These are phyloP conservation scores for Lentinula edodes DNA, from an alignment of 768 basidiomycete genomes.

Conservation along the genomic window DNA sequence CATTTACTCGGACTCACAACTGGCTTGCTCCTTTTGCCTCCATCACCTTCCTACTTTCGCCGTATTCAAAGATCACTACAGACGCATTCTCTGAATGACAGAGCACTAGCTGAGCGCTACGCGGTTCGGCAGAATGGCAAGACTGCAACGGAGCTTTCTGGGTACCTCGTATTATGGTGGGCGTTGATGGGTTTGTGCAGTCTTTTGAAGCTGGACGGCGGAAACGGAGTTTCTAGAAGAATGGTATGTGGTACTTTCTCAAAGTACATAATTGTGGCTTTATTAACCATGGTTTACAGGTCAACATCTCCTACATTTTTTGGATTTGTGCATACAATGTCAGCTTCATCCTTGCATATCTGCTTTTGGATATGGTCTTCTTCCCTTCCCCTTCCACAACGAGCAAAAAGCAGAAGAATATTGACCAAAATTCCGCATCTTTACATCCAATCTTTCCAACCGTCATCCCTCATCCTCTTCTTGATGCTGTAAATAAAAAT, in stretches of 20 bases:
- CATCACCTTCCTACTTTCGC: constrained; percentile 68
- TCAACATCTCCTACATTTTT: constrained; percentile 81
- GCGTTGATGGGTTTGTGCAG: constrained; percentile 6
- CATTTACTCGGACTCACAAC: constrained; percentile 81
- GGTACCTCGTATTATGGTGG: constrained; percentile 83
- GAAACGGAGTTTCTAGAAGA: constrained; percentile 38
- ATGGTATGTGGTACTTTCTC: constrained; percentile 25
- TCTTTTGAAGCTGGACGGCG: constrained; percentile 10
- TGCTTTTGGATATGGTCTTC: constrained; percentile 69
- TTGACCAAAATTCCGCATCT: constrained; percentile 19
- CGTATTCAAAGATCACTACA: constrained; percentile 37
- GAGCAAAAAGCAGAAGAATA: constrained; percentile 16
- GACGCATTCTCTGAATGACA: constrained; percentile 11
- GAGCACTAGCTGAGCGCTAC: constrained; percentile 11
- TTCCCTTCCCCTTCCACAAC: constrained; percentile 42
- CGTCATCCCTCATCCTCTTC: constrained; percentile 39
- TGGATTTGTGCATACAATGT: constrained; percentile 91
- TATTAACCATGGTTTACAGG: constrained; percentile 38
- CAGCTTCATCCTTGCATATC: constrained; percentile 75
- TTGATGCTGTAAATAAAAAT: constrained; percentile 83
- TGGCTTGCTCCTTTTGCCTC: constrained; percentile 77
- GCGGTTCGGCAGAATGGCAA: constrained; percentile 61
- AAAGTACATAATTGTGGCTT: not conserved
- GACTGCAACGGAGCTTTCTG: constrained; percentile 69
- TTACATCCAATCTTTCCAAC: constrained; percentile 3